Evolutionary conservation across 305 asterid species (phyloP).

Genomic region (Solanum hybrid): DNA sequence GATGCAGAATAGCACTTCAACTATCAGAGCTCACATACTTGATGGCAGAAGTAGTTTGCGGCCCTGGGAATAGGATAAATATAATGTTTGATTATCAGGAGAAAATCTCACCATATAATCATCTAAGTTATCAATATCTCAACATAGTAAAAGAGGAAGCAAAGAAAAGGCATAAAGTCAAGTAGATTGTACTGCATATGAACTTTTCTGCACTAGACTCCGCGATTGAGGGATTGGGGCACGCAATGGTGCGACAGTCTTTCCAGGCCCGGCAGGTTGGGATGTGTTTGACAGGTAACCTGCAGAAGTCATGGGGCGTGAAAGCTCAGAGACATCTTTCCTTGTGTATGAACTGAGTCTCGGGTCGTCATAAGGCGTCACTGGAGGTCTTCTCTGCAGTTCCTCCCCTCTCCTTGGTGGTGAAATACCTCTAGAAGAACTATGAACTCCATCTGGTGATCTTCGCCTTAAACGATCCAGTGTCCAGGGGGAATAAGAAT

Average conservation of each 20-base stretch:
- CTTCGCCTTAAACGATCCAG: constrained; percentile 61
- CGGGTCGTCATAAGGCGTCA: constrained; percentile 40
- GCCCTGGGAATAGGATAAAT: neutral
- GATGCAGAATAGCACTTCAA: neutral
- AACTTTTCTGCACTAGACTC: constrained; percentile 38
- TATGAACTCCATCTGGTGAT: constrained; percentile 50
- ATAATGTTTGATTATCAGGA: neutral
- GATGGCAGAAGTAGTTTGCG: neutral
- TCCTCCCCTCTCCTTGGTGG: constrained; percentile 57
- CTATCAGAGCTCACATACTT: neutral
- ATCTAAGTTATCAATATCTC: neutral
- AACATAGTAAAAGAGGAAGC: neutral
- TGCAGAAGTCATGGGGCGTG: constrained; percentile 42
- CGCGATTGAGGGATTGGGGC: constrained; percentile 36
- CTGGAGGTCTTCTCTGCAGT: constrained; percentile 32
- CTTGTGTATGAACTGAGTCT: constrained; percentile 36
- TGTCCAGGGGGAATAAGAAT: constrained; percentile 69
- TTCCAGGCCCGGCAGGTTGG: constrained; percentile 47
- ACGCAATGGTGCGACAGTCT: constrained; percentile 26
- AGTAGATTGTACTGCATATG: constrained; percentile 42
- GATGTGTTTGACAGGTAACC: constrained; percentile 32
- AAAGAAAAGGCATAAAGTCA: neutral
- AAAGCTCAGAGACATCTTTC: constrained; percentile 41
- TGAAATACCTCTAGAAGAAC: constrained; percentile 39
- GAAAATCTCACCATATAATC: neutral